Percentiles rank a stretch among this genome's conserved stretches.
These are phyloP conservation scores for Parathielavia hyrcaniae DNA, from an alignment of 495 filamentous ascomycete genomes.

Conservation along the genomic window DNA sequence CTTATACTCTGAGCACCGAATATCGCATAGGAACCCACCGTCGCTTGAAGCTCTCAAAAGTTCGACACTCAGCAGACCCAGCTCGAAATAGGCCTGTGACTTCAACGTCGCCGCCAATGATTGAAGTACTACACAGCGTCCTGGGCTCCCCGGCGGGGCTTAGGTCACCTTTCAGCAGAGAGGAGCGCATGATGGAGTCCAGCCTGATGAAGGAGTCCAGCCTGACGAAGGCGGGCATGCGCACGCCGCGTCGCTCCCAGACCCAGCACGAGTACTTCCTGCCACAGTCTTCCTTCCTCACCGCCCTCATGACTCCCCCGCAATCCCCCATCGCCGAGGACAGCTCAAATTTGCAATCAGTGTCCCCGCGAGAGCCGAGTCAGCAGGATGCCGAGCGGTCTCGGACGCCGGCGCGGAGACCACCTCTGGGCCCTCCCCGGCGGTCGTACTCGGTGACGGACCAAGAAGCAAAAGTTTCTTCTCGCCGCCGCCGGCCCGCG, in stretches of 20 bases:
- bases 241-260: constrained; percentile 31
- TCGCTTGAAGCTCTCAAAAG: background rate
- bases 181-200: constrained; percentile 29
- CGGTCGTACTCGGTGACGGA: constrained; percentile 48
- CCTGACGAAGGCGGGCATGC: constrained; percentile 16
- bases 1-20: background rate
- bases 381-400: background rate
- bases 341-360: background rate
- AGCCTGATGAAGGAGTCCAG: constrained; percentile 22
- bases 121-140: constrained; percentile 26
- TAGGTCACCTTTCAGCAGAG: constrained; percentile 23
- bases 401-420: constrained; percentile 16
- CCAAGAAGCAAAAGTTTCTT: constrained; percentile 41
- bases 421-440: constrained; percentile 31
- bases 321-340: constrained; percentile 11
- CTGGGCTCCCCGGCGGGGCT: constrained; percentile 14
- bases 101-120: constrained; percentile 19
- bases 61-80: background rate
- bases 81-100: background rate
- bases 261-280: constrained; percentile 31
- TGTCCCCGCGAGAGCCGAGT: background rate
- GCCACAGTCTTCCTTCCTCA: constrained; percentile 19
- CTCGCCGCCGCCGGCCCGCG: constrained; percentile 36
- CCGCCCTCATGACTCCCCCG: constrained; percentile 21
- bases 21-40: background rate